Percentiles rank a stretch among this genome's conserved stretches.
These are phyloP conservation scores for Aspergillus udagawae DNA, from an alignment of 2,329 filamentous ascomycete genomes.

Conservation along the genomic window DNA sequence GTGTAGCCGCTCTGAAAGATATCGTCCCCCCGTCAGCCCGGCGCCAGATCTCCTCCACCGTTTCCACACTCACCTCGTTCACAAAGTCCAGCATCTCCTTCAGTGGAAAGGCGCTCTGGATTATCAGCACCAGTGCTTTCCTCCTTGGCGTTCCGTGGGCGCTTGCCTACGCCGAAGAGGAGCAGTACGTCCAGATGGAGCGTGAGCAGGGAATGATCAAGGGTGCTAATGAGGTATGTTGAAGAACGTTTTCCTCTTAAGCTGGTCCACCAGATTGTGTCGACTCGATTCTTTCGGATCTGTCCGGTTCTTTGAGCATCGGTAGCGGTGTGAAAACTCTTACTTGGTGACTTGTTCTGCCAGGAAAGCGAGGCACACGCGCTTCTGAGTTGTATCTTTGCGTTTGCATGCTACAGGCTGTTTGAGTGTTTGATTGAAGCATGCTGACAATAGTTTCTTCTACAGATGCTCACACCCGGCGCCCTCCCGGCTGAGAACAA, in stretches of 20 bases:
- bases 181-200: conserved; percentile 97
- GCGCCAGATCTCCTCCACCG: conserved; percentile 61
- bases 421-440: not conserved
- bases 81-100: conserved; percentile 52
- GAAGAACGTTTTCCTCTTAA: not conserved
- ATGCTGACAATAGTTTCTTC: not conserved
- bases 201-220: conserved; percentile 95
- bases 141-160: conserved; percentile 91
- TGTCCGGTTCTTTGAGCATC: not conserved
- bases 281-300: not conserved
- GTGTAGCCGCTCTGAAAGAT: conserved; percentile 68
- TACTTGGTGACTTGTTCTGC: not conserved
- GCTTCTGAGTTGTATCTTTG: not conserved
- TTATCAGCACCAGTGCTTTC: conserved; percentile 83
- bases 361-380: not conserved
- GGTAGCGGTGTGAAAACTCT: conserved; percentile 6
- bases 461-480: conserved; percentile 43
- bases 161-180: conserved; percentile 89
- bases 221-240: conserved; percentile 71
- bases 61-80: conserved; percentile 43
- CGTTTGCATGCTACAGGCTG: not conserved
- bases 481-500: conserved; percentile 23
- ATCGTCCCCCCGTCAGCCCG: conserved; percentile 71
- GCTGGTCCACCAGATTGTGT: not conserved
- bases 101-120: conserved; percentile 83